Conservation (phyloP, 2,329 filamentous ascomycete species). For the Dothidotthia symphoricarpi region DNA sequence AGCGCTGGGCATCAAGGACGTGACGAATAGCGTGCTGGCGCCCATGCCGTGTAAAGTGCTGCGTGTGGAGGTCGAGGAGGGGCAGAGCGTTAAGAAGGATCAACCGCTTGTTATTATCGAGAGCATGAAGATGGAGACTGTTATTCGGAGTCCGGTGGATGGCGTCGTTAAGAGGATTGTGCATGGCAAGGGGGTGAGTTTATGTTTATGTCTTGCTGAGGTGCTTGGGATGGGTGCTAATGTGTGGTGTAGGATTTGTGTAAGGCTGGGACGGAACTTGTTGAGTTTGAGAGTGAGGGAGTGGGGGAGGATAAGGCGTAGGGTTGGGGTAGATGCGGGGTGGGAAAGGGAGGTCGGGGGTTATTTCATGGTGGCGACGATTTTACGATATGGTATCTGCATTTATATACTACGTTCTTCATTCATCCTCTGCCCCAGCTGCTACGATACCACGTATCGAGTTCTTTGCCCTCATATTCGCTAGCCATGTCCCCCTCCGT, state of each 20-base stretch:
- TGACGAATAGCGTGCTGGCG: constrained; percentile 76
- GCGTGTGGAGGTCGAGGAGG: constrained; percentile 81
- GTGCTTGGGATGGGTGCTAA: constrained; percentile 8
- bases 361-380: too few relatives aligned
- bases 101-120: constrained; percentile 74
- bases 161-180: constrained; percentile 51
- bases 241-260: constrained; percentile 28
- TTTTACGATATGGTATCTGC: too few relatives aligned
- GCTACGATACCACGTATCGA: too few relatives aligned
- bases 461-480: too few relatives aligned
- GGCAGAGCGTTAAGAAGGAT: constrained; percentile 79
- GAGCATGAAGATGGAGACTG: constrained; percentile 58
- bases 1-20: constrained; percentile 78
- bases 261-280: constrained; percentile 48
- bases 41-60: constrained; percentile 98
- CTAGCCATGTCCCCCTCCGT: too few relatives aligned
- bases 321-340: too few relatives aligned
- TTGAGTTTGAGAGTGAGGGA: constrained; percentile 24
- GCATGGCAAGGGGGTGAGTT: constrained; percentile 48
- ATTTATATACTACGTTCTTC: too few relatives aligned
- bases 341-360: too few relatives aligned
- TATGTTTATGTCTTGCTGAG: not conserved
- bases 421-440: too few relatives aligned
- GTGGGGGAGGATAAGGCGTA: not conserved
- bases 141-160: constrained; percentile 52